Conservation (phyloP, 176 grass and related monocot genomes). For the Musa troglodytarum region DNA sequence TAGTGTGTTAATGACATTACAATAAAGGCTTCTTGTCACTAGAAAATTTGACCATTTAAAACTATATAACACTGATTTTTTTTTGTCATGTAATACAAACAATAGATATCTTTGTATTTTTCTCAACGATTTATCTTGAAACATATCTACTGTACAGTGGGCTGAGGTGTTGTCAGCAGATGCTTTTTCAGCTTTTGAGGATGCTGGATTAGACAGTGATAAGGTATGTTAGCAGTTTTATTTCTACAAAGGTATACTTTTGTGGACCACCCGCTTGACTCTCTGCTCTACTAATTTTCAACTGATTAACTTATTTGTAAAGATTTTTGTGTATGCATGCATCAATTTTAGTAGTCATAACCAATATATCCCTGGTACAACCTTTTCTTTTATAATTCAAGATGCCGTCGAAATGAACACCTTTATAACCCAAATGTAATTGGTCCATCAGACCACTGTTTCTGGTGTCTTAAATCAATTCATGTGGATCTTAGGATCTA, state of each 20-base stretch:
- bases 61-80: background rate
- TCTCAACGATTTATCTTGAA: background rate
- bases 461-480: too few species aligned
- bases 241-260: background rate
- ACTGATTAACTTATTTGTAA: background rate
- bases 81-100: background rate
- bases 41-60: too few species aligned
- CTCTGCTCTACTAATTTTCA: background rate
- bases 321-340: background rate
- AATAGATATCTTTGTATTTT: background rate
- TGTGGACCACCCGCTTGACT: too few species aligned
- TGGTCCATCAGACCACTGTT: too few species aligned
- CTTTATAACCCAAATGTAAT: too few species aligned
- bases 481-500: too few species aligned
- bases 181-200: conserved; percentile 98
- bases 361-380: background rate
- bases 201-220: conserved; percentile 81
- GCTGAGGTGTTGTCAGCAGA: conserved; percentile 92
- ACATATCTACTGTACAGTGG: conserved; percentile 41
- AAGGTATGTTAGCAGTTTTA: conserved; percentile 32
- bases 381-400: background rate
- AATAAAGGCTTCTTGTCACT: too few species aligned
- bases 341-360: background rate
- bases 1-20: too few species aligned
- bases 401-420: background rate